Evolutionary conservation across 1,284 basidiomycete genomes (phyloP), one percentile per base, ranked within the genome.

Genomic region (Apiotrichum akiyoshidainum): DNA sequence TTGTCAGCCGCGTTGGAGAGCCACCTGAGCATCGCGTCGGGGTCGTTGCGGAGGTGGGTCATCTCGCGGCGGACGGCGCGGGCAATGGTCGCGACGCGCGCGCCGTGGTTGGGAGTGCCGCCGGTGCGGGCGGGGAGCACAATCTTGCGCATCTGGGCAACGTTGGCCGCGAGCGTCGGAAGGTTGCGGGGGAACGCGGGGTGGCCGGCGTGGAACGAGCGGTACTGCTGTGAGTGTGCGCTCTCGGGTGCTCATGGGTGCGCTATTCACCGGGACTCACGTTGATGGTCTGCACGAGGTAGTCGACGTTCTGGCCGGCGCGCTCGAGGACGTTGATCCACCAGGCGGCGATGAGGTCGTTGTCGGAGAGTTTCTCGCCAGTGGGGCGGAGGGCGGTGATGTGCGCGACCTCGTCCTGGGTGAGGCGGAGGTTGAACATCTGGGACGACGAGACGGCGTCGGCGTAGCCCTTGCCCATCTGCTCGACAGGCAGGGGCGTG

Each of bases 71-170:
- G 52, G 11, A 65, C 49, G 5, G 59, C 22, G 22, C 61, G 61
- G 5, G 64, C 61, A 19, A 63, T 46, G 17, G 41, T 37, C 42
- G 53, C 46, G 17, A 58, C 50, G 40, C 59, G 55, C 4, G 52
- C 40, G 17, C 53, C 46, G 2, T 58, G 39, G 21, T 50, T 52
- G n/a, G 5, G 31, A 4, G 41, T 19, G 11, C 31, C 40, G n/a
- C 31, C 26, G 7, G 26, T 19, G 50, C 31, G 31, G 13, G 54
- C 26, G 1, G 60, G 63, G 10, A 69, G 40, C 17, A 47, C 21
- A 37, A 68, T 65, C 49, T 57, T 49, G 53, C 64, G 63, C 64
- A 66, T 64, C 56, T 68, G 66, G 22, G 69, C 64, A 31, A 67
- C 69, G 57, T 71, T 71, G 40, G 66, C 64, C 2, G 50, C 59